Evolutionary conservation across 2,329 filamentous ascomycete species (phyloP).

Genomic region (Ascomycota sp.): DNA sequence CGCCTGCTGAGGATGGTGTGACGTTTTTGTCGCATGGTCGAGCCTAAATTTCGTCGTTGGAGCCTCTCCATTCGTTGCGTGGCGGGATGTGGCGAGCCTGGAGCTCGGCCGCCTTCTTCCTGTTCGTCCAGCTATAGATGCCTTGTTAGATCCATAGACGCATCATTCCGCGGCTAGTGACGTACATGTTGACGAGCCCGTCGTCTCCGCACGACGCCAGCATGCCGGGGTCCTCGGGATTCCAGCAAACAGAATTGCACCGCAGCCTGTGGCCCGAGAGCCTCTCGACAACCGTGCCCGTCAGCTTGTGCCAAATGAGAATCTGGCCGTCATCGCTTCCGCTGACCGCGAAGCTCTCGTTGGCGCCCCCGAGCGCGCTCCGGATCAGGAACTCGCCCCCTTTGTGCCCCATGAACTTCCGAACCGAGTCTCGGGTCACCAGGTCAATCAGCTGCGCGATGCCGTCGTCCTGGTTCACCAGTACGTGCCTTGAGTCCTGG

Average conservation of each 20-base stretch:
- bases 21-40: too few species aligned
- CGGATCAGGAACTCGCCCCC: constrained; percentile 63
- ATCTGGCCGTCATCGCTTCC: constrained; percentile 66
- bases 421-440: constrained; percentile 44
- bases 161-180: too few species aligned
- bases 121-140: constrained; percentile 7
- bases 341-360: constrained; percentile 75
- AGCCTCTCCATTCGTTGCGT: constrained; percentile 5
- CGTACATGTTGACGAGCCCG: constrained; percentile 63
- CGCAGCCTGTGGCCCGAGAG: constrained; percentile 53
- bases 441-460: constrained; percentile 63
- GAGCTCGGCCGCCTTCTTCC: constrained; percentile 5
- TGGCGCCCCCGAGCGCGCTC: constrained; percentile 66
- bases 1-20: not conserved
- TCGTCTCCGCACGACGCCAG: constrained; percentile 88
- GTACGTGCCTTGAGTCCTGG: constrained; percentile 53
- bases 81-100: constrained; percentile 2
- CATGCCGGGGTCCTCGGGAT: constrained; percentile 57
- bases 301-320: constrained; percentile 79
- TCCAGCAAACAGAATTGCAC: constrained; percentile 80
- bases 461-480: constrained; percentile 61
- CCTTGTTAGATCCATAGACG: too few species aligned
- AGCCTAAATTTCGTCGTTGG: constrained; percentile 2
- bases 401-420: constrained; percentile 52
- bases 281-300: constrained; percentile 51